Base-by-base conservation (phyloP, 2,329 filamentous ascomycete genomes). In the Fusarium sp. region DNA sequence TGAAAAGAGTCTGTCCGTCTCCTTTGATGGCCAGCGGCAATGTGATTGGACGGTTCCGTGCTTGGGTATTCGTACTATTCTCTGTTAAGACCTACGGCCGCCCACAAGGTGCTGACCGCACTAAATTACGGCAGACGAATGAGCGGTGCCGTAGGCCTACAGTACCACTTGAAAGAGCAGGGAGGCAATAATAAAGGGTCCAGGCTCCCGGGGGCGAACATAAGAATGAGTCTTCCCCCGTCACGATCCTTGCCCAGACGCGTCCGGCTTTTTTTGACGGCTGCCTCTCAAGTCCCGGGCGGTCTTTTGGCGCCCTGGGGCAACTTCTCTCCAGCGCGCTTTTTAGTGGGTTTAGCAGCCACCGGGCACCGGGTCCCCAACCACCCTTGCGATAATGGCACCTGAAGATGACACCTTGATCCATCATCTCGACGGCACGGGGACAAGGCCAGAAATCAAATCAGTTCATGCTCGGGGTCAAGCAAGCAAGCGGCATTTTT, bases 41-140 rank as follows among this genome's bases (percentile, higher is more conserved):
- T 29, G 46, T 74, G 65, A 78, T 77, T 78, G 84, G 73, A 65
- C 33, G 38, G 38, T 53, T n/a, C 33, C 11, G 22, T 46, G 14
- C n/a, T 57, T 51, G 35, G 55, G 55, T 42, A 38, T 69, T 72
- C 71, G 58, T 72, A 66, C 71, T 74, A 69, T 74, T 56, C 70
- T 68, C 73, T 68, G 66, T 51, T 51, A 31, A 51, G 70, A 14
- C 16, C 33, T 24, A 71, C 71, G 71, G 71, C 46, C 16, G 51
- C 57, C 22, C 71, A 69, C 36, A 66, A 17, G 46, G 10, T 31
- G 44, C 61, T 63, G 58, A 59, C 61, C 68, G 71, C 62, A 73
- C 11, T 58, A 62, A 40, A 57, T 57, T 38, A 57, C 33, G 55
- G 33, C 55, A 36, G 55, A 36, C 55, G 55, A 57, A 56, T 56